Evolutionary conservation across 805 yeast species (phyloP).

Genomic region (Lachancea quebecensis): DNA sequence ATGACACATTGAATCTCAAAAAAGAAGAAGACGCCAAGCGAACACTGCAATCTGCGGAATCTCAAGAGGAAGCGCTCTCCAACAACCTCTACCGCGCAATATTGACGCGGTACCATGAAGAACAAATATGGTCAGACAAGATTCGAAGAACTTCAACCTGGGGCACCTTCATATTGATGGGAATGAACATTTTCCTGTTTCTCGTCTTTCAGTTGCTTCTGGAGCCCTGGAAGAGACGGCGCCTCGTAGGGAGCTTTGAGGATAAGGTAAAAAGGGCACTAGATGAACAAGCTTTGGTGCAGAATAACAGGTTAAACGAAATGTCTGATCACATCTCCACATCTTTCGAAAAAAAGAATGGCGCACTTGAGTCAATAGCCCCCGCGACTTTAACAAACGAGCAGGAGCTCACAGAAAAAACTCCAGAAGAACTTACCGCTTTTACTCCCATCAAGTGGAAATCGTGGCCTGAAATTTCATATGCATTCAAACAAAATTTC

Average conservation of each 20-base stretch:
- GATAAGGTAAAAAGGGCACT: constrained; percentile 58
- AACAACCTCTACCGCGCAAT: constrained; percentile 67
- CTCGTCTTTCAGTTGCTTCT: constrained; percentile 75
- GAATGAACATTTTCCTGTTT: constrained; percentile 71
- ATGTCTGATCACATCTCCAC: constrained; percentile 11
- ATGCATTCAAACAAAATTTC: neutral
- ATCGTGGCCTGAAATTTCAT: neutral
- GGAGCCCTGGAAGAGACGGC: constrained; percentile 89
- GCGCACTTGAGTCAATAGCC: neutral
- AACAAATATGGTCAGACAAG: constrained; percentile 96
- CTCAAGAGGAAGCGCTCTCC: constrained; percentile 59
- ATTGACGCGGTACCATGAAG: constrained; percentile 87
- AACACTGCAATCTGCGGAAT: constrained; percentile 48
- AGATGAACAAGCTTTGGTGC: constrained; percentile 30
- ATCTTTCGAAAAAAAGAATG: neutral
- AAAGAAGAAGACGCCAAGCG: constrained; percentile 46
- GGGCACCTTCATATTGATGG: constrained; percentile 92
- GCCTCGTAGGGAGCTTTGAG: constrained; percentile 79
- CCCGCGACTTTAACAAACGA: neutral
- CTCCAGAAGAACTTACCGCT: neutral
- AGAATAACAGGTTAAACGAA: constrained; percentile 25
- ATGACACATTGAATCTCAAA: constrained; percentile 69
- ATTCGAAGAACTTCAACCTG: constrained; percentile 91
- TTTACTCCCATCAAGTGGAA: neutral
- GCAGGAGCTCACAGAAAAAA: neutral